Conservation (phyloP, 148 eudicot species). For the Hydrangea macrophylla region DNA sequence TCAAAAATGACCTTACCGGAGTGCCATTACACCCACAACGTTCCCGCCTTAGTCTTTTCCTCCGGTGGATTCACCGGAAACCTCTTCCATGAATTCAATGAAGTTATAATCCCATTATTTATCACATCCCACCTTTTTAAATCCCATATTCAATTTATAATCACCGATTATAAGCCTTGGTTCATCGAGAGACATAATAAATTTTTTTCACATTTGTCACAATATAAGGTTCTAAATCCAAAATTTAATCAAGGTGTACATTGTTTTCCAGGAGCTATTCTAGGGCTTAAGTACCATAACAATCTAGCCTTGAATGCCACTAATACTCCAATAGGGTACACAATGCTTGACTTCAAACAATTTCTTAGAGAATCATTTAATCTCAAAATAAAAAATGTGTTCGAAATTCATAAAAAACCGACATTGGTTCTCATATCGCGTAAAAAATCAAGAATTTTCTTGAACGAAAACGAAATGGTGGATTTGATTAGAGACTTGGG, state of each 20-base stretch:
- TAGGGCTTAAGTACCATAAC: constrained; percentile 49
- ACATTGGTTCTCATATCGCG: constrained; percentile 45
- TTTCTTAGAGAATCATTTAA: constrained; percentile 32
- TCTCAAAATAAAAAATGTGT: constrained; percentile 18
- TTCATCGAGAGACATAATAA: constrained; percentile 30
- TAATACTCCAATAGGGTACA: constrained; percentile 31
- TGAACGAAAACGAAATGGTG: constrained; percentile 43
- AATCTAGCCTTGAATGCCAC: constrained; percentile 27
- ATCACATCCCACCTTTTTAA: constrained; percentile 43
- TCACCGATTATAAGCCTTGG: constrained; percentile 33
- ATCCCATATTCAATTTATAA: constrained; percentile 30
- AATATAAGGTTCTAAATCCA: constrained; percentile 30
- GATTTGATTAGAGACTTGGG: constrained; percentile 41
- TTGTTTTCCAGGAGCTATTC: constrained; percentile 55
- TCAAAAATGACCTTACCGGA: constrained; percentile 33
- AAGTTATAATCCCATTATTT: constrained; percentile 53
- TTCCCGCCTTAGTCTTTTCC: constrained; percentile 60
- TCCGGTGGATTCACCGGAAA: constrained; percentile 50
- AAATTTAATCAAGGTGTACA: constrained; percentile 33
- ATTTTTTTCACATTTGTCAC: constrained; percentile 33
- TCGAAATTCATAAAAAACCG: constrained; percentile 12
- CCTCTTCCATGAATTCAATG: constrained; percentile 51
- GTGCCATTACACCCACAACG: constrained; percentile 45
- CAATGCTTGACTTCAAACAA: constrained; percentile 35
- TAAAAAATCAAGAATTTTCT: constrained; percentile 29